A percentile compares a stretch with the other conserved stretches of the same genome.
Evolutionary conservation across 2,329 filamentous ascomycete species (phyloP).

Genomic region (Venturia carpophila): DNA sequence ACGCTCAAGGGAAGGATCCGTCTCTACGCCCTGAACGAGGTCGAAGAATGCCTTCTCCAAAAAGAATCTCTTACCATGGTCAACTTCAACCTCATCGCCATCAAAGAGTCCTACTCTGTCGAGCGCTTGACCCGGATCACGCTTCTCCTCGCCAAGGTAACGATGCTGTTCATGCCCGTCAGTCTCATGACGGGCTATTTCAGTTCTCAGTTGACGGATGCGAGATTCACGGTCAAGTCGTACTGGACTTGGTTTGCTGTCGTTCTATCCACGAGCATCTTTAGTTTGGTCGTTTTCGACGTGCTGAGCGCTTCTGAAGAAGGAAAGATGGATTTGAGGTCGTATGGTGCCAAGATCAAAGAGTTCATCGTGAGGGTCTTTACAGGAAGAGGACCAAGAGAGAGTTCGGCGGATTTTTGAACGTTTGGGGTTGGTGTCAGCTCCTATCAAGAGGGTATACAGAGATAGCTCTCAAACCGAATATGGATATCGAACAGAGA

Average conservation of each 20-base stretch:
- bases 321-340: slow-evolving; percentile 42
- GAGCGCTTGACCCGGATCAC: slow-evolving; percentile 65
- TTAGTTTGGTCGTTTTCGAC: slow-evolving; percentile 51
- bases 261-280: slow-evolving; percentile 52
- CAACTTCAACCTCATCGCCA: slow-evolving; percentile 70
- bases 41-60: slow-evolving; percentile 57
- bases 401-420: neutral
- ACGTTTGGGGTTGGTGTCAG: neutral
- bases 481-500: too few species aligned
- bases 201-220: slow-evolving; percentile 54
- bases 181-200: slow-evolving; percentile 70
- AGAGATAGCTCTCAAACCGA: too few species aligned
- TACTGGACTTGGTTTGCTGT: slow-evolving; percentile 64
- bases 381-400: neutral
- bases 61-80: slow-evolving; percentile 63
- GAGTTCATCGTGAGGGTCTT: neutral
- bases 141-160: slow-evolving; percentile 64
- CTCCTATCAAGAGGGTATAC: too few species aligned
- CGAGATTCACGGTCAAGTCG: slow-evolving; percentile 52
- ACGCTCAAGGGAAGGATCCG: slow-evolving; percentile 52
- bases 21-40: slow-evolving; percentile 54
- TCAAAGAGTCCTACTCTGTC: slow-evolving; percentile 66
- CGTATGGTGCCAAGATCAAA: neutral
- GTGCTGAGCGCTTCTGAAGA: slow-evolving; percentile 51
- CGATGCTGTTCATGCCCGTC: slow-evolving; percentile 67